Conservation (phyloP, 2,329 filamentous ascomycete genomes). For the Clonostachys rhizophaga region DNA sequence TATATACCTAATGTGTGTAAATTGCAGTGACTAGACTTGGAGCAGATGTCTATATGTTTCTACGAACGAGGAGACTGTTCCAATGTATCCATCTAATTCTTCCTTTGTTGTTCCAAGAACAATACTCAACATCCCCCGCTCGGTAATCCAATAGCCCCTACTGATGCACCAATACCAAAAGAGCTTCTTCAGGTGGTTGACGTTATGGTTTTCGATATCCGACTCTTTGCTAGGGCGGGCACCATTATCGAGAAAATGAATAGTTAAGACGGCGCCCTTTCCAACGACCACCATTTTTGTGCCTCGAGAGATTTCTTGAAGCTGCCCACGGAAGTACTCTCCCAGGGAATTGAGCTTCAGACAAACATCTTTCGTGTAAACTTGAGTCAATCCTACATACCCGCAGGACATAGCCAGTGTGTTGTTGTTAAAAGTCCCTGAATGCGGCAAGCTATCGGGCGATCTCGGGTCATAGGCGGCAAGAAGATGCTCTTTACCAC, state of each 20-base stretch:
- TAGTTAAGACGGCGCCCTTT: no score
- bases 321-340: neutral
- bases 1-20: no score
- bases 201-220: no score
- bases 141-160: neutral
- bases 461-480: slow-evolving; percentile 45
- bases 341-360: neutral
- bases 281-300: neutral
- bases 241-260: no score
- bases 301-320: neutral
- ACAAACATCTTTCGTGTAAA: slow-evolving; percentile 18
- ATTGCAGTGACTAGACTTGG: no score
- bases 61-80: no score
- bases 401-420: slow-evolving; percentile 54
- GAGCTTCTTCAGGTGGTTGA: no score
- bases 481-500: slow-evolving; percentile 57
- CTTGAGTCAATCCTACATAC: slow-evolving; percentile 23
- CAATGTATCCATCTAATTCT: neutral
- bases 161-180: no score
- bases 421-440: slow-evolving; percentile 68
- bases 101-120: neutral
- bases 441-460: slow-evolving; percentile 39
- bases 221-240: no score
- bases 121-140: slow-evolving; percentile 1
- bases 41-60: no score